Evolutionary conservation across 108 stramenopile species (phyloP).

Genomic region (Cylindrotheca closterium): DNA sequence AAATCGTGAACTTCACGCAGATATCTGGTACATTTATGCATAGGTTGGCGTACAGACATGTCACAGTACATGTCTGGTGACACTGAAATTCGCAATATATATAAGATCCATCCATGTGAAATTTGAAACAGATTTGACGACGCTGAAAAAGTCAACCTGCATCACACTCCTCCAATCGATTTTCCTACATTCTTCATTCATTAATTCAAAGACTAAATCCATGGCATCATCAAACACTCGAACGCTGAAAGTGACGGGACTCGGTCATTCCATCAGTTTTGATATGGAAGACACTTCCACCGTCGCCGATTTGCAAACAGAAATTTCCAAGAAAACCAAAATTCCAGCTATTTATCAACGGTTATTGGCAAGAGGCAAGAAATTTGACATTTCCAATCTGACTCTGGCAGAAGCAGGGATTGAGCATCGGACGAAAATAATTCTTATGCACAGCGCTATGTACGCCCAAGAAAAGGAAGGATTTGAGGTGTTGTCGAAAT

Average conservation of each 20-base stretch:
- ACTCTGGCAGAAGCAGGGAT: conserved; percentile 44
- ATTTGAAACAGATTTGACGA: too few species aligned
- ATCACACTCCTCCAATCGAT: neutral
- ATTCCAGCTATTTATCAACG: conserved; percentile 47
- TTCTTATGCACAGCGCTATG: conserved; percentile 45
- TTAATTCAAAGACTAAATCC: too few species aligned
- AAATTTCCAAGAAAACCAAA: conserved; percentile 27
- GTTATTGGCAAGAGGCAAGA: conserved; percentile 46
- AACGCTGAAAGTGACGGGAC: conserved; percentile 46
- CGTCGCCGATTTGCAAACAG: conserved; percentile 40
- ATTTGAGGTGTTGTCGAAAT: conserved; percentile 25
- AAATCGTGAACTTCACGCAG: too few species aligned
- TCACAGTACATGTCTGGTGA: too few species aligned
- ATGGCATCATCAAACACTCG: neutral
- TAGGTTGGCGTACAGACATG: too few species aligned
- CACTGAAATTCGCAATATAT: too few species aligned
- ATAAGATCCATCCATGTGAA: too few species aligned
- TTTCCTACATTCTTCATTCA: neutral
- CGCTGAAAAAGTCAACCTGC: too few species aligned
- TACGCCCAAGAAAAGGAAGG: conserved; percentile 49
- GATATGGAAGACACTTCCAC: conserved; percentile 25
- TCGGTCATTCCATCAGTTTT: conserved; percentile 49
- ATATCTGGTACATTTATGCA: too few species aligned
- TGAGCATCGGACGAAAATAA: conserved; percentile 46
- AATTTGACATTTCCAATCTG: conserved; percentile 36